Percentiles rank a stretch among this genome's conserved stretches.
Conservation (phyloP, 495 filamentous ascomycete genomes). For the Aspergillus olivimuriae region DNA sequence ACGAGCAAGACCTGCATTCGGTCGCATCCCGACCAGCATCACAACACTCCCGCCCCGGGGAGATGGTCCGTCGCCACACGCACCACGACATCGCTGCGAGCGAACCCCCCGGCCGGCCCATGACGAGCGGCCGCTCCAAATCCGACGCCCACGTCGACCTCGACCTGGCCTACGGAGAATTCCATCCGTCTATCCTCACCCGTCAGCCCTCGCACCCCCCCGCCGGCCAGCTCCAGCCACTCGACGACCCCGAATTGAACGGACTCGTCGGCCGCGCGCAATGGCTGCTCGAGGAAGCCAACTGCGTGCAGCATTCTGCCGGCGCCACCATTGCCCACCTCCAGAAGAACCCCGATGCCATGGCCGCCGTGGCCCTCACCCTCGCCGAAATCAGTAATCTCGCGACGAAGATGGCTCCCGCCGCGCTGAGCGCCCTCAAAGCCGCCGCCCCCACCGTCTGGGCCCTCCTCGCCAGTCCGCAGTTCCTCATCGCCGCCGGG, state of each 20-base stretch:
- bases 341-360: conserved; percentile 85
- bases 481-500: conserved; percentile 89
- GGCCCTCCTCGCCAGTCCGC: conserved; percentile 77
- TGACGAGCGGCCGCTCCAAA: conserved; percentile 28
- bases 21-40: conserved; percentile 12
- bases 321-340: conserved; percentile 77
- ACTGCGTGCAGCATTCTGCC: conserved; percentile 82
- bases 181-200: conserved; percentile 34
- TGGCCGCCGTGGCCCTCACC: conserved; percentile 88
- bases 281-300: conserved; percentile 69
- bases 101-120: conserved; percentile 19
- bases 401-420: conserved; percentile 76
- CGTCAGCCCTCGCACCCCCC: conserved; percentile 19
- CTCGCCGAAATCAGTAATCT: conserved; percentile 85
- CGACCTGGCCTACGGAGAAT: conserved; percentile 77
- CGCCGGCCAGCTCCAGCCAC: conserved; percentile 17
- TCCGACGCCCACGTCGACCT: conserved; percentile 69
- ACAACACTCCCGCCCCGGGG: conserved; percentile 18
- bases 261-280: conserved; percentile 64
- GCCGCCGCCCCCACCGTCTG: conserved; percentile 75
- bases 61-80: conserved; percentile 42
- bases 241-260: conserved; percentile 53
- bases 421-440: conserved; percentile 68
- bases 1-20: conserved; percentile 32
- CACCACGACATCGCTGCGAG: conserved; percentile 30